Evolutionary conservation across 805 yeast species (phyloP), one percentile per base, ranked within the genome.

Genomic region (Candida ficus): DNA sequence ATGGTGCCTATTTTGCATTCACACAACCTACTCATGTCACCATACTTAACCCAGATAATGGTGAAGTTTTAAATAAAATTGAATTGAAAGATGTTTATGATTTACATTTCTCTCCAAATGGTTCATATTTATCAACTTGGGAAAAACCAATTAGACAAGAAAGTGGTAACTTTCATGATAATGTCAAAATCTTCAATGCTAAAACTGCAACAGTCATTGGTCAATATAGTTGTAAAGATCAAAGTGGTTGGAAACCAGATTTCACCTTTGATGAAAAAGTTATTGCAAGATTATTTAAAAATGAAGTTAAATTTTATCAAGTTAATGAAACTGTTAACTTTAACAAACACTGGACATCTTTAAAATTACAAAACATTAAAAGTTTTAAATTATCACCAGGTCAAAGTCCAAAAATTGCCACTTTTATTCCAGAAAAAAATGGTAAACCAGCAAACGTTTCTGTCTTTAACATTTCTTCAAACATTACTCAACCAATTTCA

Each of bases 201-300:
- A 61, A 61, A 33, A 64, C 67, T 20, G 71, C 71, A 31, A 66
- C 66, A 40, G 64, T 76, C 38, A 65, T 78, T 38, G 75, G 73
- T 44, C 73, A 78, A 48, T 89, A 83, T 71, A 69, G 83, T 38
- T 83, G 86, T 49, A 86, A 83, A 63, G 78, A 79, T 38, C 97
- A 91, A 67, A 76, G 78, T 47, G 91, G 91, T 20, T 91, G 98
- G 97, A 75, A 77, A 58, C 84, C 95, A n/a, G 95, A 88, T 64
- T 89, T 82, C 61, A 84, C 95, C 8, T 72, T 74, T 45, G 93
- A 89, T 61, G 96, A 89, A 68, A 69, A 74, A 49, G 68, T 75
- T 49, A 70, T 83, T 62, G 83, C 87, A 35, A 75, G 80, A 58
- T 53, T 73, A 48, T 76, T 73, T 56, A 62, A 67, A 35, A 75